phyloP scores from a whole-genome alignment of 2,329 filamentous ascomycete species.

The Fonsecaea multimorphosa region DNA sequence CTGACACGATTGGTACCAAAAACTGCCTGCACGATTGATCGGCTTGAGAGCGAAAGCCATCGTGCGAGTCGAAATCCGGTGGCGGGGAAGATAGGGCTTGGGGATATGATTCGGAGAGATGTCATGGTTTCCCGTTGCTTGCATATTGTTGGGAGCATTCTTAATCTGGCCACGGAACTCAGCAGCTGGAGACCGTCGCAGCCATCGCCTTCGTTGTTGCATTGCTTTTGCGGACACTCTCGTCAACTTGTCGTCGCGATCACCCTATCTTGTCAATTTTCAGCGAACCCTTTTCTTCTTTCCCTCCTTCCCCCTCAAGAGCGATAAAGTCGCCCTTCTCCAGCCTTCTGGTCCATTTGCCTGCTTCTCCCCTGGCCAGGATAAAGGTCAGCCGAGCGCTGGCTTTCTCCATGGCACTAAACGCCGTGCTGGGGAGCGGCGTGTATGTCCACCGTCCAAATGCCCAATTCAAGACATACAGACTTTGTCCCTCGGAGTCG shows the following conservation, averaged over 20 bases:
- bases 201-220: neutral
- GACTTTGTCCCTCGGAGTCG: constrained; percentile 48
- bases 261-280: constrained; percentile 38
- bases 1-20: no score
- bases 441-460: constrained; percentile 96
- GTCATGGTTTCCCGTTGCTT: no score
- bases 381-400: constrained; percentile 54
- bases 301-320: constrained; percentile 34
- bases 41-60: no score
- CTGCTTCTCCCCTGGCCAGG: constrained; percentile 54
- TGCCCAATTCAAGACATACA: constrained; percentile 97
- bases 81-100: no score
- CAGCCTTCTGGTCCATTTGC: constrained; percentile 57
- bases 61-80: no score
- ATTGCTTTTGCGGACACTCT: neutral
- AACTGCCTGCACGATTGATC: no score
- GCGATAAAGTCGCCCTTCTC: constrained; percentile 49
- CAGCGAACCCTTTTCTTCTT: constrained; percentile 32
- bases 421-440: constrained; percentile 52
- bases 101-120: no score
- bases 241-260: neutral
- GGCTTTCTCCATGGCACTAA: constrained; percentile 42
- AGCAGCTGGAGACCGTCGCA: neutral
- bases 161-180: no score
- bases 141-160: no score